Evolutionary conservation across 1,139 yeast species (phyloP).

Genomic region (Lipomyces yarrowii): DNA sequence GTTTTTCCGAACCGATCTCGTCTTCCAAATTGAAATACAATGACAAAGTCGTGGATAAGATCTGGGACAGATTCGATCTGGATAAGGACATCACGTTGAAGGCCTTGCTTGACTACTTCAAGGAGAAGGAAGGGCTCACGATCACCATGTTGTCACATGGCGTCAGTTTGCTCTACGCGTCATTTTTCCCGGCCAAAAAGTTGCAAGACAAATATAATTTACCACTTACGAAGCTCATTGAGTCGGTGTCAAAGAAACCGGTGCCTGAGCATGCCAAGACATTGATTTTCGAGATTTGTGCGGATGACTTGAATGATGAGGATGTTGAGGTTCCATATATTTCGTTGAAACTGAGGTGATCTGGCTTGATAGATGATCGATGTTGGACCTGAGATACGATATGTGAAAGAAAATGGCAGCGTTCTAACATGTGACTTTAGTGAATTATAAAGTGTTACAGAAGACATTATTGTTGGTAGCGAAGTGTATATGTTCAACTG

Average conservation of each 20-base stretch:
- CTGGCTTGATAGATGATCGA: neutral
- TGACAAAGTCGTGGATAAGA: constrained; percentile 76
- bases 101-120: constrained; percentile 73
- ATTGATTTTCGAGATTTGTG: constrained; percentile 84
- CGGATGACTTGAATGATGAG: constrained; percentile 89
- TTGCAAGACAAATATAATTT: constrained; percentile 71
- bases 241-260: constrained; percentile 80
- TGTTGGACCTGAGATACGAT: neutral
- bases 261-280: constrained; percentile 74
- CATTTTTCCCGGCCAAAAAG: constrained; percentile 91
- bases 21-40: constrained; percentile 84
- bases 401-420: neutral
- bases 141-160: constrained; percentile 92
- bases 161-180: constrained; percentile 85
- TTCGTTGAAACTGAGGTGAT: constrained; percentile 51
- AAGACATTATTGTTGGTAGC: neutral
- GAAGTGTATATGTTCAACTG: neutral
- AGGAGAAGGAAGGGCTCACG: constrained; percentile 79
- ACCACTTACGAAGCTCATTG: constrained; percentile 73
- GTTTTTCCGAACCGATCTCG: constrained; percentile 92
- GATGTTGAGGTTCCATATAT: constrained; percentile 92
- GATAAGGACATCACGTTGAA: constrained; percentile 76
- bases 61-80: constrained; percentile 93
- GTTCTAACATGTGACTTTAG: neutral
- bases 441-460: neutral